Evolutionary conservation across 441 rosid species (phyloP), one percentile per base, ranked within the genome.

Genomic region (Pelargonium cotyledonis): DNA sequence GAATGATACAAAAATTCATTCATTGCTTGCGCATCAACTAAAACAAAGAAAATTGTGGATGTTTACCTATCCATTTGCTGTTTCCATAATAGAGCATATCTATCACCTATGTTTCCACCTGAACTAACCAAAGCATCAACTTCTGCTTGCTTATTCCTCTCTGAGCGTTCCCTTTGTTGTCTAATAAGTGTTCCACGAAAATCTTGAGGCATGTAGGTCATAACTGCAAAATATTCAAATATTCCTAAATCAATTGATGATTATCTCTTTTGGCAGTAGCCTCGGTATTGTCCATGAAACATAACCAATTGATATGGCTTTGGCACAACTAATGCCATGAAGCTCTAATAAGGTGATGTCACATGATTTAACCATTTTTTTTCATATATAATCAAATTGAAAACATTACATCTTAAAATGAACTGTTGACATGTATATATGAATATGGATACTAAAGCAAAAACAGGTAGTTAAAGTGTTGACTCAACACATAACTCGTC

Each of bases 171-270:
- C 78, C 86, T 88, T 77, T 91, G 97, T 77, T 88, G 95, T 77
- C 84, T 82, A 72, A 94, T 88, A 64, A 94, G 81, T 23, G 91
- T 85, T 66, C 96, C 97, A 19, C 99, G 94, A 76, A 94, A 94
- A 81, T 94, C 99, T 87, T 91, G 99, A 81, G 99, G 99, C 95
- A 94, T 82, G 85, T 94, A 94, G 72, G 99, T 94, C 99, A 94
- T 94, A 71, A 94, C 99, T 94, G 88, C 70, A 72, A 40, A 35
- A 78, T 21, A 71, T 63, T 63, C 58, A 70, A 16, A 64, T 6
- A 67, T 31, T 41, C 38, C 61, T 63, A 31, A 61, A 66, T 70
- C 49, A 46, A 63, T 16, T 60, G 67, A 29, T 47, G 68, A 31
- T 21, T 68, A 29, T 41, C 23, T 47, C 49, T 55, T 21, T 9